phyloP scores from a whole-genome alignment of 768 basidiomycete species.

The Mycena chlorophos region DNA sequence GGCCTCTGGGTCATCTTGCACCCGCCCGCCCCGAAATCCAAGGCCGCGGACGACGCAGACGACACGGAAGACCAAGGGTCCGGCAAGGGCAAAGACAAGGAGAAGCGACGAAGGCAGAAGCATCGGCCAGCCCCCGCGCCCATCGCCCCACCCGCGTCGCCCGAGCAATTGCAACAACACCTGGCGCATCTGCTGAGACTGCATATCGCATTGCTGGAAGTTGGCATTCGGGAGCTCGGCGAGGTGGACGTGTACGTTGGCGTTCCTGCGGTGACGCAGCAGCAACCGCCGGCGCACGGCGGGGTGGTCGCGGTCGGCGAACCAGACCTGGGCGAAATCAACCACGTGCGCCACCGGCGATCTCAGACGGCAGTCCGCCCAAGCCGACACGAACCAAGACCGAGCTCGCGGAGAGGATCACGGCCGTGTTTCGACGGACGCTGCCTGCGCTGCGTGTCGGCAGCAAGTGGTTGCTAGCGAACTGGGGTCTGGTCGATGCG shows the following conservation, averaged over 20 bases:
- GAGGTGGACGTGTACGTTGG: slow-evolving; percentile 24
- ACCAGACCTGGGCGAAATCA: background rate
- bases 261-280: background rate
- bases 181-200: slow-evolving; percentile 50
- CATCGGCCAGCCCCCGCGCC: background rate
- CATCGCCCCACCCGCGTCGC: background rate
- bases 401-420: slow-evolving; percentile 79
- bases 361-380: background rate
- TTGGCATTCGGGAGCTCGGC: slow-evolving; percentile 48
- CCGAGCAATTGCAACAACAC: background rate
- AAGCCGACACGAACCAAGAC: slow-evolving; percentile 16
- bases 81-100: slow-evolving; percentile 9
- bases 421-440: slow-evolving; percentile 80
- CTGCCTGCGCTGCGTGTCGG: slow-evolving; percentile 85
- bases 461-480: slow-evolving; percentile 84
- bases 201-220: slow-evolving; percentile 48
- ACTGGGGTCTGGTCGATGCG: slow-evolving; percentile 64
- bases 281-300: background rate
- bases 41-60: background rate
- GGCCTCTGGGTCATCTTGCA: slow-evolving; percentile 14
- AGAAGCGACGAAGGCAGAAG: background rate
- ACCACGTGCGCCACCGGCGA: background rate
- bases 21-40: background rate
- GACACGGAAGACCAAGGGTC: background rate
- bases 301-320: background rate